These are phyloP conservation scores for Fusarium cicatricum DNA, from an alignment of 2,329 filamentous ascomycete species.

Conservation along the genomic window DNA sequence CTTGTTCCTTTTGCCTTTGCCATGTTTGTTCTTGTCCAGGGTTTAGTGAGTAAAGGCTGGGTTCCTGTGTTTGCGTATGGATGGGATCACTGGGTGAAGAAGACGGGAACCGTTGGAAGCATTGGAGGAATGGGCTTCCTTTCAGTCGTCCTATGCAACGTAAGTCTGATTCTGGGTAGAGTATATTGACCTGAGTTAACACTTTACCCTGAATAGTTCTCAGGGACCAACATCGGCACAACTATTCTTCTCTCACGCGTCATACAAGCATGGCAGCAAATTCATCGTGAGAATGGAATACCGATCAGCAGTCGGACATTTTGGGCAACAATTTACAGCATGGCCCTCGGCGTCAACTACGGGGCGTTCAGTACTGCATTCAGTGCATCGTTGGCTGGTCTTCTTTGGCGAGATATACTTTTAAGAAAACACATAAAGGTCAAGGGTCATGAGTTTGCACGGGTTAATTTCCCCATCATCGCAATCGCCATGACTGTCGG, in stretches of 20 bases:
- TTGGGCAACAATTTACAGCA: conserved; percentile 77
- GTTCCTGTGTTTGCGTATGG: conserved; percentile 76
- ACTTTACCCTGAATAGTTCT: conserved; percentile 60
- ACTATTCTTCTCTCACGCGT: conserved; percentile 76
- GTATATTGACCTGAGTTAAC: background rate
- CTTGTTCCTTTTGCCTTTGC: conserved; percentile 75
- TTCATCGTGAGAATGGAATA: conserved; percentile 57
- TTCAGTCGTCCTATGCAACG: conserved; percentile 75
- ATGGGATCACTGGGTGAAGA: conserved; percentile 76
- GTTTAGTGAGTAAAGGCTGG: conserved; percentile 77
- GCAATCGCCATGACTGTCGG: conserved; percentile 72
- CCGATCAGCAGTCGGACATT: conserved; percentile 71
- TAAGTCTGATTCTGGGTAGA: conserved; percentile 52
- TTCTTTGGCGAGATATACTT: conserved; percentile 78
- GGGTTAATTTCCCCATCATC: conserved; percentile 76
- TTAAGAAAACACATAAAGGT: conserved; percentile 73
- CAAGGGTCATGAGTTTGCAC: conserved; percentile 68
- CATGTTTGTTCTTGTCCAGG: conserved; percentile 80
- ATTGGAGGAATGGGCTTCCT: conserved; percentile 79
- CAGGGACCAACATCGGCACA: conserved; percentile 79
- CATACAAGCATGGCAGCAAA: conserved; percentile 72
- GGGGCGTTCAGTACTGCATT: conserved; percentile 78
- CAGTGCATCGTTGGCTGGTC: conserved; percentile 74
- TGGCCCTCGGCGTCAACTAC: conserved; percentile 79
- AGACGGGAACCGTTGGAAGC: conserved; percentile 72